Conservation (phyloP, 306 rosid species). For the Quercus robur region DNA sequence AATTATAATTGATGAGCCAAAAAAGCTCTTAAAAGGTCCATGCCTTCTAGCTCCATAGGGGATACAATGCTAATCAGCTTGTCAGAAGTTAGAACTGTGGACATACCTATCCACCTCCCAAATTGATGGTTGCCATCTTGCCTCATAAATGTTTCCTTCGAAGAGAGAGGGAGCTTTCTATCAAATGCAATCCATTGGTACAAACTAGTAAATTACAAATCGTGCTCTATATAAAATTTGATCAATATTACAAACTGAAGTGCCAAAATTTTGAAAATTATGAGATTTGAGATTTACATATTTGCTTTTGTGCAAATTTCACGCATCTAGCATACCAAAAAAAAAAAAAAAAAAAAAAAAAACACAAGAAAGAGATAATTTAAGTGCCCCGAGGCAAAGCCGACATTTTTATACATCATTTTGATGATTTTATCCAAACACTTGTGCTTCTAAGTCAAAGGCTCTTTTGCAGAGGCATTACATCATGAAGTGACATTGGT, state of each 20-base stretch:
- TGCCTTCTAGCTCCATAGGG: too few species aligned
- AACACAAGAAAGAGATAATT: neutral
- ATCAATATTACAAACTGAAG: neutral
- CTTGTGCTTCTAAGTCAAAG: slow-evolving; percentile 2
- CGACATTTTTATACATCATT: slow-evolving; percentile 4
- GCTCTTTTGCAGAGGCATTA: neutral
- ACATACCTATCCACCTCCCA: too few species aligned
- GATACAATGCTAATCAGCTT: too few species aligned
- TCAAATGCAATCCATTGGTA: too few species aligned
- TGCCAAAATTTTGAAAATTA: neutral
- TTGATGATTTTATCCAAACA: neutral
- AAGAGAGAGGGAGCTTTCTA: too few species aligned
- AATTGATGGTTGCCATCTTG: too few species aligned
- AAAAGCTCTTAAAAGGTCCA: too few species aligned
- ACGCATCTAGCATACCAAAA: neutral
- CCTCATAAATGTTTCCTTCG: too few species aligned
- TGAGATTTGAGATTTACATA: slow-evolving; percentile 1
- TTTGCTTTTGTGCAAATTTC: slow-evolving; percentile 13
- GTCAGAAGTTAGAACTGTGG: too few species aligned
- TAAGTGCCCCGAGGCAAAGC: neutral
- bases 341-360: neutral
- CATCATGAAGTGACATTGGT: neutral
- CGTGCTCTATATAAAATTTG: neutral
- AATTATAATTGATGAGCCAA: too few species aligned
- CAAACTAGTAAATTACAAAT: neutral